Conservation (phyloP, 2,329 filamentous ascomycete species). For the Botrytis cinerea region DNA sequence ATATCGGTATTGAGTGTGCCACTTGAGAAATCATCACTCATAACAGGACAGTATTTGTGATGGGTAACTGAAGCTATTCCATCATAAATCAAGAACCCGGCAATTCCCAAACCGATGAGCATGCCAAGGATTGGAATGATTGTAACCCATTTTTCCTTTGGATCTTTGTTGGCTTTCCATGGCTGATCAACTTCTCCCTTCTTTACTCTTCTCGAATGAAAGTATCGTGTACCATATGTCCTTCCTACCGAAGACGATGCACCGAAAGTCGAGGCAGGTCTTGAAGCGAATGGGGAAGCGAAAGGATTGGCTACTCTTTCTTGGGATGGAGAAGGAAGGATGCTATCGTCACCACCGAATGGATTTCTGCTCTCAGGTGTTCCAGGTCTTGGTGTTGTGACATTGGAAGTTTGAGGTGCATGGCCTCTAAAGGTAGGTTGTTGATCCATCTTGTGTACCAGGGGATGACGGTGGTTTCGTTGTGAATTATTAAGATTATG, state of each 20-base stretch:
- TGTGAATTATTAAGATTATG: neutral
- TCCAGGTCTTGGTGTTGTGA: slow-evolving; percentile 43
- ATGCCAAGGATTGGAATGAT: slow-evolving; percentile 77
- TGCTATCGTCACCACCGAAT: slow-evolving; percentile 38
- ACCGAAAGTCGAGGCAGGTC: slow-evolving; percentile 47
- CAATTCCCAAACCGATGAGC: slow-evolving; percentile 64
- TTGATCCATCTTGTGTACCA: slow-evolving; percentile 2
- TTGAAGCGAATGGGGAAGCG: slow-evolving; percentile 45
- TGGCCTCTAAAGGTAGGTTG: slow-evolving; percentile 28
- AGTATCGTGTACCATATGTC: slow-evolving; percentile 35
- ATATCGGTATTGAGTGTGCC: slow-evolving; percentile 51
- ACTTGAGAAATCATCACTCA: slow-evolving; percentile 52
- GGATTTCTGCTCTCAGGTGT: slow-evolving; percentile 44
- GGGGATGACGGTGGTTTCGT: no score
- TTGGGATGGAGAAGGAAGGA: slow-evolving; percentile 30
- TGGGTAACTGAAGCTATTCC: slow-evolving; percentile 70
- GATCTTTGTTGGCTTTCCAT: slow-evolving; percentile 72
- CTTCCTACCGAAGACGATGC: slow-evolving; percentile 45
- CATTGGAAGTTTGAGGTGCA: slow-evolving; percentile 35
- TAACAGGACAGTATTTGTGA: slow-evolving; percentile 61
- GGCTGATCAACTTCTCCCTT: slow-evolving; percentile 76
- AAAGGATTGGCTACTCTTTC: slow-evolving; percentile 36
- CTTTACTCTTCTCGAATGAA: slow-evolving; percentile 53
- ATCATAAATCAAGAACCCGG: slow-evolving; percentile 74
- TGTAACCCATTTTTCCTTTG: slow-evolving; percentile 83